Base-by-base conservation (phyloP, 2,329 filamentous ascomycete species). In the Alternaria brassicae region DNA sequence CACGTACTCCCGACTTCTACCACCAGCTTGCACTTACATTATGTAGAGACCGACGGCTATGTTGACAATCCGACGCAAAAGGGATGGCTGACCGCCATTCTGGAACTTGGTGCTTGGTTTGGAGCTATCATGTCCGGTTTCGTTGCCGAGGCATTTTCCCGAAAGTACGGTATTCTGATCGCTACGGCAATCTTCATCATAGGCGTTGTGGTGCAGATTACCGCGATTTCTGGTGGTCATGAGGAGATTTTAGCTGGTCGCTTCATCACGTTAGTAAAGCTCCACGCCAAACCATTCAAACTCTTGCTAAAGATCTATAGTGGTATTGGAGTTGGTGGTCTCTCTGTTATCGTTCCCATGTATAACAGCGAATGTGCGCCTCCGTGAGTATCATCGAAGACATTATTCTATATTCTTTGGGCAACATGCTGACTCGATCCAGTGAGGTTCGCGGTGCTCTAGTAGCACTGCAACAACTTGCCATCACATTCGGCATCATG, bases 91-190 rank as follows among this genome's bases (percentile, higher is more conserved):
- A 81, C 80, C 1, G 82, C 89, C 2, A 91, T 92, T 63, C 85
- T 93, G 25, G 89, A 92, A 72, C 84, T 93, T 2, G 90, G 90
- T 52, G 90, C 90, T 41, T 93, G 90, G 90, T 72, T 91, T n/a
- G 91, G 91, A 36, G 86, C 88, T 0, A 77, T 93, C 3, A 81
- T 89, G 39, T 90, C 86, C 2, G 88, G 90, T 1, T 89, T 89
- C 69, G 75, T 92, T n/a, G 90, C 90, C 17, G 90, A 93, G 71
- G 81, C 84, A 3, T 74, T 88, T 49, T 90, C 88, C 2, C 83
- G 91, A 45, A 92, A 92, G 74, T 88, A 89, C 62, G 85, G 86
- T 6, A 88, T 92, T 55, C 77, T 92, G 15, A 82, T 91, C 32
- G 88, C 88, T 10, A 86, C 85, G 1, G 73, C 78, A 10, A 83